Conservation (phyloP, 345 rosid genomes). For the Brassica nigra region DNA sequence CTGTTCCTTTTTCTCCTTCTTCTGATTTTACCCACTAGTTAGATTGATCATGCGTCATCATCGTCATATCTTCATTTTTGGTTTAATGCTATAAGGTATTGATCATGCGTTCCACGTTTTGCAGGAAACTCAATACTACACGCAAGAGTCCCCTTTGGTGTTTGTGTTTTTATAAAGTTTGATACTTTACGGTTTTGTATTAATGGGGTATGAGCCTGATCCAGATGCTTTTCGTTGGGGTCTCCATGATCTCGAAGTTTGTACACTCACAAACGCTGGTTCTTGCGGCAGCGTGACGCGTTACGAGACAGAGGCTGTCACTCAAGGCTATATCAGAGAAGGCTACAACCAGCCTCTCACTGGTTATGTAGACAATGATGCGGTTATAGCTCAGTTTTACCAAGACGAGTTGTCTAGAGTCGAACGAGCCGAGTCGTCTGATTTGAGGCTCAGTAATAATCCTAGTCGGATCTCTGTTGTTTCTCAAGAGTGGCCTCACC, state of each 20-base stretch:
- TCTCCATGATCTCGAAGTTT: constrained; percentile 63
- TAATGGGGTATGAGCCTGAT: constrained; percentile 51
- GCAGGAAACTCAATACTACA: constrained; percentile 4
- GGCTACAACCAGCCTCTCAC: constrained; percentile 47
- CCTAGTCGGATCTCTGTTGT: constrained; percentile 52
- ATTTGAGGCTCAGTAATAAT: constrained; percentile 36
- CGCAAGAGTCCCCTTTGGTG: not conserved
- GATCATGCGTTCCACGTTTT: constrained; percentile 34
- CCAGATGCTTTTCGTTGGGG: constrained; percentile 86
- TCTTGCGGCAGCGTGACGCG: constrained; percentile 51
- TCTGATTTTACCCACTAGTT: not conserved
- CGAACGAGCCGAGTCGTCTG: constrained; percentile 58
- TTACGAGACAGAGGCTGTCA: constrained; percentile 48
- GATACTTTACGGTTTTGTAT: not conserved
- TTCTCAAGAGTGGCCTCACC: constrained; percentile 60
- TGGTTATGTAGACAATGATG: constrained; percentile 66
- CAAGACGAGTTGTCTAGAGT: constrained; percentile 76
- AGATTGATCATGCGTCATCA: not conserved
- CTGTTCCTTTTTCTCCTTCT: not conserved
- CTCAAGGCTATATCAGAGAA: constrained; percentile 60
- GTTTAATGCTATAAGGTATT: not conserved
- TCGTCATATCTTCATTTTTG: not conserved
- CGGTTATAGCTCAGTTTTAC: constrained; percentile 66
- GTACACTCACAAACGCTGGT: constrained; percentile 58
- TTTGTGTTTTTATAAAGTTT: constrained; percentile 11